These are phyloP conservation scores for Tuber microsphaerosporum DNA, from an alignment of 495 filamentous ascomycete genomes.

Conservation along the genomic window DNA sequence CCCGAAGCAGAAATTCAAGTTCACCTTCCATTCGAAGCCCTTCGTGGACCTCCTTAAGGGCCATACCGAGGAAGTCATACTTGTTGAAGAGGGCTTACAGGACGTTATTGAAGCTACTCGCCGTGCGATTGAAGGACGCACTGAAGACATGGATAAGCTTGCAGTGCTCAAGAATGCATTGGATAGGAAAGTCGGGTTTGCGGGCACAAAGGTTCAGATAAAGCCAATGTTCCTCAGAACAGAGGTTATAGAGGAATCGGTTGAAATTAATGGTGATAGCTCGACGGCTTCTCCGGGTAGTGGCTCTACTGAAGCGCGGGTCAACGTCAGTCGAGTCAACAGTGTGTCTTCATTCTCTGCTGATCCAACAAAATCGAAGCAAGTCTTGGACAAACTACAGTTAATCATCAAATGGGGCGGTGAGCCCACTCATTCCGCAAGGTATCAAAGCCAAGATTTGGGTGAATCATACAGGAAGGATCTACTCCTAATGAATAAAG, in stretches of 20 bases:
- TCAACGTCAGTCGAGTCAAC: slow-evolving; percentile 28
- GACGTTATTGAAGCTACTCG: slow-evolving; percentile 82
- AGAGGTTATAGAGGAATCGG: slow-evolving; percentile 51
- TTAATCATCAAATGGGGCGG: slow-evolving; percentile 99
- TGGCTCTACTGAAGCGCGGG: neutral
- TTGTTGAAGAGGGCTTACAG: slow-evolving; percentile 82
- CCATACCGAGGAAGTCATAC: slow-evolving; percentile 90
- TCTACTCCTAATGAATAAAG: slow-evolving; percentile 83
- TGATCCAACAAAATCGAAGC: slow-evolving; percentile 16
- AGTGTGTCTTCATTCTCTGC: slow-evolving; percentile 12
- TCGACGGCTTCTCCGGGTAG: slow-evolving; percentile 3
- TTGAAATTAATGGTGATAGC: neutral
- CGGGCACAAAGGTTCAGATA: slow-evolving; percentile 96
- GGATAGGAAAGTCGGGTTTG: slow-evolving; percentile 83
- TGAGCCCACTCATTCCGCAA: slow-evolving; percentile 92
- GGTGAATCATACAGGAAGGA: slow-evolving; percentile 94
- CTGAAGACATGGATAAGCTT: slow-evolving; percentile 83
- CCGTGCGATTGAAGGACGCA: slow-evolving; percentile 62
- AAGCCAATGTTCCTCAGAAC: slow-evolving; percentile 94
- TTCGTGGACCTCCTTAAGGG: slow-evolving; percentile 91
- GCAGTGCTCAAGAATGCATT: slow-evolving; percentile 73
- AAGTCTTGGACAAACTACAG: slow-evolving; percentile 78
- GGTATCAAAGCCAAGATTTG: slow-evolving; percentile 90
- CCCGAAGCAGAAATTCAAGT: slow-evolving; percentile 98
- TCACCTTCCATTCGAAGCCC: slow-evolving; percentile 93